Conservation (phyloP, 2,329 filamentous ascomycete genomes). For the Penicillium rolfsii region DNA sequence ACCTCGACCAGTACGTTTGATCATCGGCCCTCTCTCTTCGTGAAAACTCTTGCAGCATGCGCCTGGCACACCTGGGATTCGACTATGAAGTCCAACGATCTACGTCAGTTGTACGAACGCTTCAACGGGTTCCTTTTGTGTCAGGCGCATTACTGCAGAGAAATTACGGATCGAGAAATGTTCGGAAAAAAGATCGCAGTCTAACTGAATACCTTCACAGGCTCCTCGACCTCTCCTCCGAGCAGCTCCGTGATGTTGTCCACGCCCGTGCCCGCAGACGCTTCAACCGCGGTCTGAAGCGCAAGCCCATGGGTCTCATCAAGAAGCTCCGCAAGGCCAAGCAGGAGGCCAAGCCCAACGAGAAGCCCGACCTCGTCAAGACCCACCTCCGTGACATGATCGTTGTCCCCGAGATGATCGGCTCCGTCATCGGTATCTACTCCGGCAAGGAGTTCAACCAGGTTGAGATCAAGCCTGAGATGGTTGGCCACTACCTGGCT, state of each 20-base stretch:
- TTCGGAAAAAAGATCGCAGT: slow-evolving; percentile 35
- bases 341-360: slow-evolving; percentile 98
- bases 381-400: slow-evolving; percentile 99
- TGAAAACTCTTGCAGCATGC: slow-evolving; percentile 15
- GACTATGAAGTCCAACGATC: slow-evolving; percentile 3
- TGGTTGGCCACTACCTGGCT: slow-evolving; percentile 99
- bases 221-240: slow-evolving; percentile 97
- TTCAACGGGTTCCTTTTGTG: slow-evolving; percentile 9
- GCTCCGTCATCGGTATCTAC: slow-evolving; percentile 98
- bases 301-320: slow-evolving; percentile 99
- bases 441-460: slow-evolving; percentile 99
- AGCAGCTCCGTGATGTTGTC: slow-evolving; percentile 98
- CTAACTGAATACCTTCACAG: slow-evolving; percentile 55
- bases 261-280: slow-evolving; percentile 97
- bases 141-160: slow-evolving; percentile 8
- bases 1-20: slow-evolving; percentile 91
- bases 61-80: slow-evolving; percentile 13
- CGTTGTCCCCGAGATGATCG: slow-evolving; percentile 99
- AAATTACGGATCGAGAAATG: slow-evolving; percentile 11
- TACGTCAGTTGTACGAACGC: background rate
- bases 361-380: slow-evolving; percentile 99
- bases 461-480: slow-evolving; percentile 99
- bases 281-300: slow-evolving; percentile 99
- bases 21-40: slow-evolving; percentile 15
- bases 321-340: slow-evolving; percentile 99